phyloP scores from a whole-genome alignment of 108 stramenopile genomes.

The Cyclostephanos invisitatus region DNA sequence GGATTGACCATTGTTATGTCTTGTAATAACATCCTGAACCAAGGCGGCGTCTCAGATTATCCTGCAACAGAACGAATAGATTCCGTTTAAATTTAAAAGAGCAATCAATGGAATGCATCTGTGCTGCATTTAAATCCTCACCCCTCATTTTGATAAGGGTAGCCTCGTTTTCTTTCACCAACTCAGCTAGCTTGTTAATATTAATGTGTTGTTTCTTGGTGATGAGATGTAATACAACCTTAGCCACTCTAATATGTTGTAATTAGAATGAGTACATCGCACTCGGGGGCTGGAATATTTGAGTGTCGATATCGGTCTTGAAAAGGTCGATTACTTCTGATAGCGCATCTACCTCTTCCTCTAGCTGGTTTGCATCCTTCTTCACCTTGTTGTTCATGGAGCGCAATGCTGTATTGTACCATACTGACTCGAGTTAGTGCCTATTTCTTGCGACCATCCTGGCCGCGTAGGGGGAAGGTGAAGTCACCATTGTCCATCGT shows the following conservation, averaged over 20 bases:
- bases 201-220: constrained; percentile 37
- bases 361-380: constrained; percentile 14
- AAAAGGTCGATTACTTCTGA: constrained; percentile 11
- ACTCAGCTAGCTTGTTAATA: constrained; percentile 42
- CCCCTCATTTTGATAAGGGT: constrained; percentile 43
- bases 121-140: constrained; percentile 13
- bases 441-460: constrained; percentile 1
- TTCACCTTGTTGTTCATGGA: constrained; percentile 22
- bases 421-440: not conserved
- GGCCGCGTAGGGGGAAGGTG: not conserved
- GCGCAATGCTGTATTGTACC: constrained; percentile 20
- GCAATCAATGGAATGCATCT: not conserved
- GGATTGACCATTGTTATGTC: constrained; percentile 30
- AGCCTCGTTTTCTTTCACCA: constrained; percentile 48
- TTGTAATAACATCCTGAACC: constrained; percentile 36
- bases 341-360: constrained; percentile 22
- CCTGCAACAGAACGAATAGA: constrained; percentile 14
- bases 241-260: constrained; percentile 21
- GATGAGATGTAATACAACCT: constrained; percentile 35
- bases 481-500: not conserved
- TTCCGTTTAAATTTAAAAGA: not conserved
- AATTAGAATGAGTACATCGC: not conserved
- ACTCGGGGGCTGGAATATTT: not conserved
- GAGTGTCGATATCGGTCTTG: constrained; percentile 11
- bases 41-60: constrained; percentile 36